Conservation (phyloP, 2,329 filamentous ascomycete species). For the Talaromyces albobiverticillius region DNA sequence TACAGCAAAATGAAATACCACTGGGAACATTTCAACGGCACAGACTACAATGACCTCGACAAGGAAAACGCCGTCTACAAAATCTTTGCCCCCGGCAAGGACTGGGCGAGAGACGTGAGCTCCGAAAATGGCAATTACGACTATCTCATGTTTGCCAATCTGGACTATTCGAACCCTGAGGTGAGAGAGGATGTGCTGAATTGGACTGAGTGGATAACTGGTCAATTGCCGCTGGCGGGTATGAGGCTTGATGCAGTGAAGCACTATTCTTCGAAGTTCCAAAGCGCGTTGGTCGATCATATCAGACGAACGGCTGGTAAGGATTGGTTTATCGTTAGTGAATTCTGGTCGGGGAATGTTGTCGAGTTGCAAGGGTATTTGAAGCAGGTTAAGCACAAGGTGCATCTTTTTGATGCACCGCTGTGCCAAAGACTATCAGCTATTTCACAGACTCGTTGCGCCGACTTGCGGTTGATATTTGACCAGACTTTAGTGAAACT, state of each 20-base stretch:
- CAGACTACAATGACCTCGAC: slow-evolving; percentile 61
- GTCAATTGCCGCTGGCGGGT: slow-evolving; percentile 59
- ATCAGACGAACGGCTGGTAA: slow-evolving; percentile 52
- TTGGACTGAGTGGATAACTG: slow-evolving; percentile 67
- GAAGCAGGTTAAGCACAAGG: slow-evolving; percentile 56
- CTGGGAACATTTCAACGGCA: slow-evolving; percentile 66
- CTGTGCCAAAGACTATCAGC: slow-evolving; percentile 66
- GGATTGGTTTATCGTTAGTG: slow-evolving; percentile 64
- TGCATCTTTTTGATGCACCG: slow-evolving; percentile 65
- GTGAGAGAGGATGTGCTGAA: slow-evolving; percentile 62
- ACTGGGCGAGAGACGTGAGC: slow-evolving; percentile 62
- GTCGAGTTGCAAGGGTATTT: slow-evolving; percentile 57
- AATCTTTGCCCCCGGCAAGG: slow-evolving; percentile 61
- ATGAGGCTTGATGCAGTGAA: slow-evolving; percentile 71
- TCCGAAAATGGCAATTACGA: slow-evolving; percentile 65
- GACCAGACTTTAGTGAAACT: slow-evolving; percentile 57
- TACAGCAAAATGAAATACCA: slow-evolving; percentile 64
- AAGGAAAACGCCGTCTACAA: slow-evolving; percentile 63
- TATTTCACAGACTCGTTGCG: slow-evolving; percentile 54
- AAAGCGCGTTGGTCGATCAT: slow-evolving; percentile 60
- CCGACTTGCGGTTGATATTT: slow-evolving; percentile 64
- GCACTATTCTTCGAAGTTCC: slow-evolving; percentile 67
- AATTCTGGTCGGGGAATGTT: slow-evolving; percentile 65
- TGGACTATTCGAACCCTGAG: slow-evolving; percentile 64
- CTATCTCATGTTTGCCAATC: slow-evolving; percentile 70